Conservation (phyloP, 495 filamentous ascomycete genomes). For the Penicillium desertorum region DNA sequence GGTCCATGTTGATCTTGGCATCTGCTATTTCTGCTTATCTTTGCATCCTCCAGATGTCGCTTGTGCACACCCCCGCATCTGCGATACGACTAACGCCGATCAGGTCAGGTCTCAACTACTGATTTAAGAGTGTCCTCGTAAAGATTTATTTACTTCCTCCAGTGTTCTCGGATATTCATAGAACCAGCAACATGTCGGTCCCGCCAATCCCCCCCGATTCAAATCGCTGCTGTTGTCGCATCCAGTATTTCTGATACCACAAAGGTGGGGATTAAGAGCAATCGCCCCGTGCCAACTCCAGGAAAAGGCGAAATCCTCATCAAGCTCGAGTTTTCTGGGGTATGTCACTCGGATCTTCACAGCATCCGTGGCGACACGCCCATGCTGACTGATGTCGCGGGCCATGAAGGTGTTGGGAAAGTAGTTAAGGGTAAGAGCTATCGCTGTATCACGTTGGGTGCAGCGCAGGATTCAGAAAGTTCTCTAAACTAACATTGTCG, state of each 20-base stretch:
- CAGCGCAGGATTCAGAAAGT: neutral
- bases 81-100: slow-evolving; percentile 4
- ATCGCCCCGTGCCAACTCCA: slow-evolving; percentile 37
- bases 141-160: neutral
- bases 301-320: slow-evolving; percentile 38
- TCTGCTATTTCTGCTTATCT: slow-evolving; percentile 12
- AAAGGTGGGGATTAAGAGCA: slow-evolving; percentile 31
- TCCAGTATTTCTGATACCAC: slow-evolving; percentile 23
- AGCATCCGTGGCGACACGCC: slow-evolving; percentile 47
- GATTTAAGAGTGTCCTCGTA: neutral
- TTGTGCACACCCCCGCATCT: slow-evolving; percentile 17
- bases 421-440: slow-evolving; percentile 34
- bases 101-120: neutral
- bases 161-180: neutral
- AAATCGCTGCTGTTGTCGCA: slow-evolving; percentile 40
- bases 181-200: slow-evolving; percentile 24
- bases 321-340: slow-evolving; percentile 44
- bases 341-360: slow-evolving; percentile 48
- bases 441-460: neutral
- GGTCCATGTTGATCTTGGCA: neutral
- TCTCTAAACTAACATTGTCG: slow-evolving; percentile 2
- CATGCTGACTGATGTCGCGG: slow-evolving; percentile 47
- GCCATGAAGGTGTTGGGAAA: slow-evolving; percentile 46
- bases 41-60: neutral
- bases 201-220: slow-evolving; percentile 34